Evolutionary conservation across 73 alveolate genomes (phyloP).

Genomic region (Uronychia binucleata): DNA sequence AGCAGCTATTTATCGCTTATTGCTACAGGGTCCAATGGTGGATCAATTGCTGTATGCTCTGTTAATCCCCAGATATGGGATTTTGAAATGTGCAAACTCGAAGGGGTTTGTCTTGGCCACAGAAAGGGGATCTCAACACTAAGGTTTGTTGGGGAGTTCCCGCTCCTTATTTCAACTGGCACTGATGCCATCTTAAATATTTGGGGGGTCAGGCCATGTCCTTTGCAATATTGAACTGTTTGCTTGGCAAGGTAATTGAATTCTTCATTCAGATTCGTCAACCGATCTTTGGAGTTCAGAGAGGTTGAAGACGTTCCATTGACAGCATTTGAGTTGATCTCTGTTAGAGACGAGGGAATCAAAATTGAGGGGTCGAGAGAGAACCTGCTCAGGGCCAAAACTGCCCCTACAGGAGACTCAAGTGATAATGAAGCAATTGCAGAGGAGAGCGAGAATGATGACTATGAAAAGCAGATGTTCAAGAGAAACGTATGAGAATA

Average conservation of each 20-base stretch:
- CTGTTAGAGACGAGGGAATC: too few relatives aligned
- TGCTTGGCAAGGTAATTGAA: conserved; percentile 4
- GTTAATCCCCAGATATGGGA: conserved; percentile 82
- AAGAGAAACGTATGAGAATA: neutral
- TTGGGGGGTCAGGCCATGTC: conserved; percentile 71
- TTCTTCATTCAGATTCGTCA: neutral
- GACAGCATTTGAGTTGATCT: neutral
- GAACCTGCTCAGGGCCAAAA: too few relatives aligned
- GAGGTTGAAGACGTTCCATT: neutral
- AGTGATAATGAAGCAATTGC: neutral
- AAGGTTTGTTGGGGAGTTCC: conserved; percentile 87
- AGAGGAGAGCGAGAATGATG: neutral
- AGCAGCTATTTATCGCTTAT: conserved; percentile 77
- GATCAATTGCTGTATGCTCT: conserved; percentile 63
- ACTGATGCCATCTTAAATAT: conserved; percentile 69
- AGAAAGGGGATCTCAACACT: conserved; percentile 67
- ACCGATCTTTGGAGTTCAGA: neutral
- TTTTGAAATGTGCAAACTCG: conserved; percentile 93
- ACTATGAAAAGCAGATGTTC: neutral
- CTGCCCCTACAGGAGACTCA: too few relatives aligned
- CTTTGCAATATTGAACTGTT: conserved; percentile 17
- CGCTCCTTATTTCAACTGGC: conserved; percentile 77
- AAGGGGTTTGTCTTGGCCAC: conserved; percentile 83
- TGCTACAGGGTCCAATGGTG: conserved; percentile 95
- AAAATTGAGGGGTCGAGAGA: too few relatives aligned